These are phyloP conservation scores for Heterobasidion occidentale DNA, from an alignment of 1,284 basidiomycete species.

Conservation along the genomic window DNA sequence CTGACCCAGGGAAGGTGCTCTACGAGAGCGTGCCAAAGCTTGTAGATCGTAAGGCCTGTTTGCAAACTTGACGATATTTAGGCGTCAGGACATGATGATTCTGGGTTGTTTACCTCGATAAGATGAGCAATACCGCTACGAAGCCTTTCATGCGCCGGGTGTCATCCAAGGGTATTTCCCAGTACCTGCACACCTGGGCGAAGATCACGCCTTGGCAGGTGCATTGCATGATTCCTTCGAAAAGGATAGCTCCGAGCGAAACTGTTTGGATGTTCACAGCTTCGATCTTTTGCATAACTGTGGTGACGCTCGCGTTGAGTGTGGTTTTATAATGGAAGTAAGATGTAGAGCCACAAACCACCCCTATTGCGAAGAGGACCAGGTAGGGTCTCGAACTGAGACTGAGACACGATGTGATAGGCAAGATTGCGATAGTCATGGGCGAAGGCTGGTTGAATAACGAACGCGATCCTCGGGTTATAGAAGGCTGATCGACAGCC, in stretches of 20 bases:
- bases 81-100: background rate
- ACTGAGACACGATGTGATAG: no score
- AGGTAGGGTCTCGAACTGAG: no score
- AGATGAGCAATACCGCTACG: conserved; percentile 28
- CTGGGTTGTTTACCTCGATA: conserved; percentile 28
- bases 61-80: conserved; percentile 26
- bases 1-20: conserved; percentile 31
- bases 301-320: background rate
- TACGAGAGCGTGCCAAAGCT: conserved; percentile 37
- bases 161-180: conserved; percentile 33
- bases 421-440: no score
- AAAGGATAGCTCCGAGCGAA: conserved; percentile 26
- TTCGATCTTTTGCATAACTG: background rate
- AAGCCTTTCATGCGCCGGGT: conserved; percentile 31
- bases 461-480: no score
- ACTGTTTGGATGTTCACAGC: background rate
- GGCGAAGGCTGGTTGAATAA: no score
- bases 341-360: no score
- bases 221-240: conserved; percentile 34
- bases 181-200: conserved; percentile 38
- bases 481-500: no score
- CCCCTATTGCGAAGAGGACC: no score
- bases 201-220: conserved; percentile 40
- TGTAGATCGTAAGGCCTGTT: conserved; percentile 39
- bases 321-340: background rate